phyloP scores from a whole-genome alignment of 306 rosid species.

The Rubus idaeus region DNA sequence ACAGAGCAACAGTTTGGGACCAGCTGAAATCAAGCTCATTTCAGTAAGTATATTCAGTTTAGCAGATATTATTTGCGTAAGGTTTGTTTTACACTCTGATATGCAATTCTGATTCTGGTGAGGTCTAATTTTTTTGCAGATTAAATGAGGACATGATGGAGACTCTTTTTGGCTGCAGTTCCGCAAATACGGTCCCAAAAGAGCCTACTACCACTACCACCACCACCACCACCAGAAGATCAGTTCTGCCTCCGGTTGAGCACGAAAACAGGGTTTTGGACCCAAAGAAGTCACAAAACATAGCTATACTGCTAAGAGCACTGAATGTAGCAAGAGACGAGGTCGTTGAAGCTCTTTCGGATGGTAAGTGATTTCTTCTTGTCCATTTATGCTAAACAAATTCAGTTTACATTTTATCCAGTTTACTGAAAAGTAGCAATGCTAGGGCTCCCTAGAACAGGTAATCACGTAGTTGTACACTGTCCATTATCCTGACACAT shows the following conservation, averaged over 20 bases:
- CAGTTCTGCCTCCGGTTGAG: constrained; percentile 72
- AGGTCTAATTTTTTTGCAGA: constrained; percentile 38
- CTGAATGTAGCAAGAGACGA: constrained; percentile 91
- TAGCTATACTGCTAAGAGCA: constrained; percentile 90
- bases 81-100: constrained; percentile 21
- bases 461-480: neutral
- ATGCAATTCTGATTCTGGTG: constrained; percentile 15
- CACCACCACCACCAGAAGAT: constrained; percentile 42
- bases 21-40: constrained; percentile 94
- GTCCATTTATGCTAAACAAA: constrained; percentile 4
- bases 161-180: constrained; percentile 76
- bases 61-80: constrained; percentile 10
- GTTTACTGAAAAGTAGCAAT: constrained; percentile 11
- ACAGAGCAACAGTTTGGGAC: constrained; percentile 97
- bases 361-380: constrained; percentile 54
- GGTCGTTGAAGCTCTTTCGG: constrained; percentile 87
- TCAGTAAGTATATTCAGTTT: constrained; percentile 59
- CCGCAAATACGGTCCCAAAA: constrained; percentile 49
- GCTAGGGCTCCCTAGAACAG: neutral
- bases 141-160: constrained; percentile 99
- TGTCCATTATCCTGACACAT: neutral
- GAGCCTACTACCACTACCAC: constrained; percentile 45
- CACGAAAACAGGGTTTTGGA: constrained; percentile 81
- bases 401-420: constrained; percentile 19
- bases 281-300: constrained; percentile 96